Evolutionary conservation across 495 filamentous ascomycete genomes (phyloP).

Genomic region (Lophiotrema nucula): DNA sequence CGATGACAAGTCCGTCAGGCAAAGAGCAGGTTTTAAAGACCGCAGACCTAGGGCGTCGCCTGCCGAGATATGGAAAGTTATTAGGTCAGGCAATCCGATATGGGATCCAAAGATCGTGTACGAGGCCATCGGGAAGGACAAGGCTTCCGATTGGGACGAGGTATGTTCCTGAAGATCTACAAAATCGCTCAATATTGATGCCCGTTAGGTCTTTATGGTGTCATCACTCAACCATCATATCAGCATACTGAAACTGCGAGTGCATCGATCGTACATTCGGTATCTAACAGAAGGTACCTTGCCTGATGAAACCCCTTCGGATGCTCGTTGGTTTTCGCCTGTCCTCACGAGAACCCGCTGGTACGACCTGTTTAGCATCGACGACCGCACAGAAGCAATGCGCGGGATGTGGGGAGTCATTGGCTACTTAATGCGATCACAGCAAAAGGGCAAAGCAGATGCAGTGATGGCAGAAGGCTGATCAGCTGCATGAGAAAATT

Average conservation of each 20-base stretch:
- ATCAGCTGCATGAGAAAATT: no score
- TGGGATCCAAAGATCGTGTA: constrained; percentile 83
- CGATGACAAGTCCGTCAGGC: constrained; percentile 10
- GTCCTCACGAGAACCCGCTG: constrained; percentile 70
- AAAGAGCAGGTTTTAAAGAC: constrained; percentile 15
- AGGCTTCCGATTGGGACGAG: constrained; percentile 53
- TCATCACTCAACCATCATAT: constrained; percentile 82
- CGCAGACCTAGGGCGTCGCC: constrained; percentile 19
- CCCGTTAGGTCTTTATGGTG: constrained; percentile 82
- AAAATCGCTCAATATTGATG: no score
- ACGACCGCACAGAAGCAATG: constrained; percentile 71
- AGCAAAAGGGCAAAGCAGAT: constrained; percentile 15
- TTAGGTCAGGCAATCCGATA: constrained; percentile 35
- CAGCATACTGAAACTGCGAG: constrained; percentile 67
- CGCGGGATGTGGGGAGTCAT: constrained; percentile 73
- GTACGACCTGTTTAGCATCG: constrained; percentile 70
- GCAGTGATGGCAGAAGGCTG: neutral
- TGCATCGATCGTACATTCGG: constrained; percentile 65
- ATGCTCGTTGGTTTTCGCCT: constrained; percentile 43
- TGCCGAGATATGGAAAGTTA: constrained; percentile 41
- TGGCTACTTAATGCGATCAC: constrained; percentile 62
- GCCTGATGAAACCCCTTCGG: constrained; percentile 9
- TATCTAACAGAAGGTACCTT: constrained; percentile 44
- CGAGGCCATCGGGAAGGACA: constrained; percentile 64
- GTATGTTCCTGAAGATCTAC: constrained; percentile 47